Evolutionary conservation across 2,329 filamentous ascomycete species (phyloP).

Genomic region (Phialophora macrospora): DNA sequence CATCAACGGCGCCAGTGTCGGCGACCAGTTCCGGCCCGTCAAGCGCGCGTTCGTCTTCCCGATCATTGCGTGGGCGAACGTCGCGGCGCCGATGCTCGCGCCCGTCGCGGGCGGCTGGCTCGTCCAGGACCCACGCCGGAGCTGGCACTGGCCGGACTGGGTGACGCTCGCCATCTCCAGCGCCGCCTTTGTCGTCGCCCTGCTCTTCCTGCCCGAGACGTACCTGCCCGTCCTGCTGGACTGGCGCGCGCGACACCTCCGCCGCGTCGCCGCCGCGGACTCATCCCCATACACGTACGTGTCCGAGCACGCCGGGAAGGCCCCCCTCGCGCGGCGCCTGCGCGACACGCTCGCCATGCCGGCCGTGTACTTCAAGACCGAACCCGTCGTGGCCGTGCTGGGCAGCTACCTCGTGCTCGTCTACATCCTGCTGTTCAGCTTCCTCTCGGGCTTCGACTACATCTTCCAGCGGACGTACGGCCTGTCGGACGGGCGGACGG

Average conservation of each 20-base stretch:
- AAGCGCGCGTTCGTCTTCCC: conserved; percentile 10
- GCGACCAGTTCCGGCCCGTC: conserved; percentile 9
- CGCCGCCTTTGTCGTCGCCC: not conserved
- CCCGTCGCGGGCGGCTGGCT: conserved; percentile 38
- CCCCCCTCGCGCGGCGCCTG: not conserved
- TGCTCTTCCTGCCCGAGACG: conserved; percentile 19
- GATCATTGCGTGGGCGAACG: conserved; percentile 10
- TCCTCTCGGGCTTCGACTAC: conserved; percentile 55
- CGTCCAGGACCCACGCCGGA: not conserved
- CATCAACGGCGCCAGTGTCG: conserved; percentile 42
- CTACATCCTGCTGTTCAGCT: conserved; percentile 45
- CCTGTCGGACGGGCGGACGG: conserved; percentile 51
- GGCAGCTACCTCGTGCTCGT: conserved; percentile 40
- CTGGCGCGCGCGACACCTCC: conserved; percentile 16
- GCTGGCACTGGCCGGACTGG: conserved; percentile 16
- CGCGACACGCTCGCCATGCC: conserved; percentile 36
- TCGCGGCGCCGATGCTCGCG: conserved; percentile 9
- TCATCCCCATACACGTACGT: not conserved
- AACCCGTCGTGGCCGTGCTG: conserved; percentile 45
- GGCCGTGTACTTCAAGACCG: conserved; percentile 53
- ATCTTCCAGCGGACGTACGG: conserved; percentile 58
- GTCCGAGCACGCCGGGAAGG: not conserved
- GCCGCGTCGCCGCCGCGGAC: conserved; percentile 1
- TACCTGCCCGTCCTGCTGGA: conserved; percentile 15
- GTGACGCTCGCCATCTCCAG: conserved; percentile 14